Evolutionary conservation across 352 stramenopile genomes (phyloP).

Genomic region (Aphanomyces astaci): DNA sequence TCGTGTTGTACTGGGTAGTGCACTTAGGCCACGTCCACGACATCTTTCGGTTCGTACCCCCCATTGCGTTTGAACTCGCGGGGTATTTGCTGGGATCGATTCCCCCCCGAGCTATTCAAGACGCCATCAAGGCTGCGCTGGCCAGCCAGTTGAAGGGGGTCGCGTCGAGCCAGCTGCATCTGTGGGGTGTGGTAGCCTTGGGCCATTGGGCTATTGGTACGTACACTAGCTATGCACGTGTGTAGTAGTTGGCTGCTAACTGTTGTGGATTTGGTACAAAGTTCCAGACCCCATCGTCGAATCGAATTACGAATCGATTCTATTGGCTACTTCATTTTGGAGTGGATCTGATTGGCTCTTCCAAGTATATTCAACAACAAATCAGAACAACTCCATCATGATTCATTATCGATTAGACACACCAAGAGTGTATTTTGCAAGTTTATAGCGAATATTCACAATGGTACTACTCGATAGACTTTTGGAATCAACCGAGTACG

Average conservation of each 20-base stretch:
- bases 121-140: not conserved
- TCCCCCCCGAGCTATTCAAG: not conserved
- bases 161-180: not conserved
- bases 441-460: not conserved
- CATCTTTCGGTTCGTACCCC: not conserved
- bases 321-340: too few relatives aligned
- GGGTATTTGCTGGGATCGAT: not conserved
- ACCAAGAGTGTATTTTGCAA: not conserved
- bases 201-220: conserved; percentile 1
- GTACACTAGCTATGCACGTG: not conserved
- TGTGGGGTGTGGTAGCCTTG: not conserved
- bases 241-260: too few relatives aligned
- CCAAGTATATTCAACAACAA: too few relatives aligned
- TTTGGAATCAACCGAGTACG: conserved; percentile 5
- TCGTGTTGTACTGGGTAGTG: conserved; percentile 2
- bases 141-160: not conserved
- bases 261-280: too few relatives aligned
- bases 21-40: not conserved
- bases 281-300: too few relatives aligned
- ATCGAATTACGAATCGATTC: too few relatives aligned
- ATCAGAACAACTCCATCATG: too few relatives aligned
- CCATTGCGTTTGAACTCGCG: not conserved
- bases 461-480: too few relatives aligned
- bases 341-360: too few relatives aligned
- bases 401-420: too few relatives aligned